These are phyloP conservation scores for Talaromyces funiculosus DNA, from an alignment of 2,329 filamentous ascomycete species.

Conservation along the genomic window DNA sequence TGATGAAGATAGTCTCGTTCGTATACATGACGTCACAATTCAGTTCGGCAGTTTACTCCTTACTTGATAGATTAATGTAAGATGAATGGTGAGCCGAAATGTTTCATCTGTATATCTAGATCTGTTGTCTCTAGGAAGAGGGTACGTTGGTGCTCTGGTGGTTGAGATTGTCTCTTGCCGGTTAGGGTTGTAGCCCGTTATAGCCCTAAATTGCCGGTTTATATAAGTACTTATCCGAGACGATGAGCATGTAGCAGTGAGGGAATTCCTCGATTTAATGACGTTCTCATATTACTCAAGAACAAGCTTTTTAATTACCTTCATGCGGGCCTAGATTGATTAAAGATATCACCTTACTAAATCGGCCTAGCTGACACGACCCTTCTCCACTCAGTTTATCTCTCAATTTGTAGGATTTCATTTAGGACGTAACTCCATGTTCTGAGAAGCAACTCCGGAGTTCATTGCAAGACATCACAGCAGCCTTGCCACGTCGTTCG, in stretches of 20 bases:
- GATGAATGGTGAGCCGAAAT: not conserved
- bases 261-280: not conserved
- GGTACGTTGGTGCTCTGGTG: not conserved
- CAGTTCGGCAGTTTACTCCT: not conserved
- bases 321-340: not conserved
- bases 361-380: not conserved
- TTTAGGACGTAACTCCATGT: not conserved
- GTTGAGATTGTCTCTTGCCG: not conserved
- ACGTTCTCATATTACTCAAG: not conserved
- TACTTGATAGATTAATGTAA: not conserved
- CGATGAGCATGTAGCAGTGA: too few relatives aligned
- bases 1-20: not conserved
- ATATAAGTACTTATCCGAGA: not conserved
- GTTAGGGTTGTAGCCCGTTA: not conserved
- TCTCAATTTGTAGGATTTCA: not conserved
- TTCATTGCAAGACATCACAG: not conserved
- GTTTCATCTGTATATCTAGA: not conserved
- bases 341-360: not conserved
- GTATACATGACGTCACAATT: not conserved
- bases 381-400: not conserved
- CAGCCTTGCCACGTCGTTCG: not conserved
- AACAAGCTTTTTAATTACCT: not conserved
- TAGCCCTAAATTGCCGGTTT: not conserved
- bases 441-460: not conserved
- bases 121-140: not conserved